Evolutionary conservation across 257 asterid species (phyloP), one percentile per base, ranked within the genome.

Genomic region (Nicotiana sylvestris): DNA sequence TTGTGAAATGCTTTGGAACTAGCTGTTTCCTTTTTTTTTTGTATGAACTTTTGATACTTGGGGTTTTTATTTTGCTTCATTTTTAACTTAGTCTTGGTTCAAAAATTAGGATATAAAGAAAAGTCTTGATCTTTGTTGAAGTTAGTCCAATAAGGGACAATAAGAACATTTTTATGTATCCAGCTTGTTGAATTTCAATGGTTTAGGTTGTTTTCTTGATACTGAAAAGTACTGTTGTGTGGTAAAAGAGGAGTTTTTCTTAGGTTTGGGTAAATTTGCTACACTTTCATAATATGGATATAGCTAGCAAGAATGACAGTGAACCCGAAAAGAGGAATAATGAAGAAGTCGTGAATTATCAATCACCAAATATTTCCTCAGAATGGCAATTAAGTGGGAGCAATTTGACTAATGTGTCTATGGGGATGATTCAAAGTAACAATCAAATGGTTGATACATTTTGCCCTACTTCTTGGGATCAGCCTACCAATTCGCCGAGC

Each of bases 391-490:
- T 91, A 69, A 87, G 67, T 83, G 93, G 89, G 16, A 82, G 79
- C 56, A 88, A 85, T 87, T 78, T 88, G 49, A 51, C 93, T 1
- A 87, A 85, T 79, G 65, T 87, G 25, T 83, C 97, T 0, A 69
- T 88, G 64, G 90, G 90, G 69, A 80, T 89, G 91, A 87, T 84
- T 81, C 87, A 88, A 6, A 74, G 82, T 33, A 85, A 87, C 72
- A 88, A 85, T 85, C 82, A 89, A 1, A 81, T 87, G 88, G 87
- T 82, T 1, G 92, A 91, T 78, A 91, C 97, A 0, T 91, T 91
- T 83, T 84, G 90, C 60, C 85, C 94, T 53, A 83, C 86, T 1
- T 81, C 86, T 77, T 97, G 97, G 97, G 97, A 91, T 61, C 98
- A 91, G 74, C 62, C 86, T 3, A 78, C 85, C 11, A 81, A 82